These are phyloP conservation scores for Lecanicillium sp. DNA, from an alignment of 2,329 filamentous ascomycete species.

Conservation along the genomic window DNA sequence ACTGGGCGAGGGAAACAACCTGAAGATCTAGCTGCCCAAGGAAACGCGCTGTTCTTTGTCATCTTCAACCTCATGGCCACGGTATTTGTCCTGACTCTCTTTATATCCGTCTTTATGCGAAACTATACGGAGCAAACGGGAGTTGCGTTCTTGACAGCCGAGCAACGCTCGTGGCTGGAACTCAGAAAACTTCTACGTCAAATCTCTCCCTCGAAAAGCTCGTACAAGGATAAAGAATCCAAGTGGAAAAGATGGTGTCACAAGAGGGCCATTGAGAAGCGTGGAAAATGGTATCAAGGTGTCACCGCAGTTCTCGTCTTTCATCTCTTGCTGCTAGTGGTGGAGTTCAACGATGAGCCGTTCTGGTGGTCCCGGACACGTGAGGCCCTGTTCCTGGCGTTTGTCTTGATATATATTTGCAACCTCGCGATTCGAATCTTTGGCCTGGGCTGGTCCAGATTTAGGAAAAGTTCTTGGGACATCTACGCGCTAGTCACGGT, in stretches of 20 bases:
- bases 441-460: conserved; percentile 86
- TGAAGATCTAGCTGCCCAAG: conserved; percentile 58
- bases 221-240: conserved; percentile 67
- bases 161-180: conserved; percentile 95
- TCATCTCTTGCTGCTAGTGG: conserved; percentile 73
- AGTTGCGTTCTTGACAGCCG: conserved; percentile 88
- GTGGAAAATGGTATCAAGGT: conserved; percentile 79
- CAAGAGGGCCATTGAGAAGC: conserved; percentile 86
- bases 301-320: conserved; percentile 74
- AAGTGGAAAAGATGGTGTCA: conserved; percentile 93
- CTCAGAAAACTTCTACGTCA: conserved; percentile 85
- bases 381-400: conserved; percentile 69
- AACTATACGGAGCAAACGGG: conserved; percentile 99
- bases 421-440: conserved; percentile 81
- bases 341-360: conserved; percentile 78
- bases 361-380: conserved; percentile 61
- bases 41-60: conserved; percentile 90
- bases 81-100: conserved; percentile 92
- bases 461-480: conserved; percentile 92
- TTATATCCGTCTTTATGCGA: conserved; percentile 99
- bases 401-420: conserved; percentile 73
- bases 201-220: conserved; percentile 89
- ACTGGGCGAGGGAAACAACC: conserved; percentile 72
- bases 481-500: conserved; percentile 78
- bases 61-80: conserved; percentile 94